A percentile compares a stretch with the other conserved stretches of the same genome.
Evolutionary conservation across 2,329 filamentous ascomycete genomes (phyloP).

Genomic region (Colletotrichum noveboracense): DNA sequence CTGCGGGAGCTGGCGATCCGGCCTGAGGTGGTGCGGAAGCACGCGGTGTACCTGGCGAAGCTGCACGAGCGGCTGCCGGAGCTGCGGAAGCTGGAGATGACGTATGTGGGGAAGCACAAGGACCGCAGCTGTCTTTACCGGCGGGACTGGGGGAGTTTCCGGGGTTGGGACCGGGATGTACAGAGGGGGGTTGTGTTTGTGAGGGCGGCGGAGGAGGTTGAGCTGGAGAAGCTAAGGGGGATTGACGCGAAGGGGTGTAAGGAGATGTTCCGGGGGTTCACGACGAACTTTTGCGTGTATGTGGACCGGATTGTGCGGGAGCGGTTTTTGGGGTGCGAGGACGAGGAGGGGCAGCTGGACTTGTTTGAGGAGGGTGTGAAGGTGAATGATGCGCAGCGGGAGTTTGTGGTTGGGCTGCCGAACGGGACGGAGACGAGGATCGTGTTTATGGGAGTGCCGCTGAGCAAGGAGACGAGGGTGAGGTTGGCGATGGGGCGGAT

Average conservation of each 20-base stretch:
- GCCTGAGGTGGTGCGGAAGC: background rate
- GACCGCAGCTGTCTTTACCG: background rate
- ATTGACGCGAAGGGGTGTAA: background rate
- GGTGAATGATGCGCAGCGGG: background rate
- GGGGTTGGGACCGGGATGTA: background rate
- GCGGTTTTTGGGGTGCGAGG: background rate
- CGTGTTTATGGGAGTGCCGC: background rate
- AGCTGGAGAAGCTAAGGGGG: background rate
- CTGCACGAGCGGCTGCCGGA: background rate
- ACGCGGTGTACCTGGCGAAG: background rate
- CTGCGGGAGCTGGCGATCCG: background rate
- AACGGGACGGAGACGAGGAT: background rate
- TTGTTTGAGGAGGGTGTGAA: background rate
- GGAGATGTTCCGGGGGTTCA: conserved; percentile 1
- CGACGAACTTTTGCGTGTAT: conserved; percentile 15
- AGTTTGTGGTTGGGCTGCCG: background rate
- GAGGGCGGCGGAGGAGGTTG: background rate
- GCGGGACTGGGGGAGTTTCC: background rate
- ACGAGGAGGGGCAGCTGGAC: background rate
- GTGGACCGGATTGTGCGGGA: background rate
- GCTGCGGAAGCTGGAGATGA: background rate
- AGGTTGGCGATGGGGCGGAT: background rate
- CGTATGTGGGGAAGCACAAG: background rate
- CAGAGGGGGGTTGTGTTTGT: background rate
- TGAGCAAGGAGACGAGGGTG: conserved; percentile 3